Base-by-base conservation (phyloP, 352 stramenopile genomes). In the Globisporangium middletonii region DNA sequence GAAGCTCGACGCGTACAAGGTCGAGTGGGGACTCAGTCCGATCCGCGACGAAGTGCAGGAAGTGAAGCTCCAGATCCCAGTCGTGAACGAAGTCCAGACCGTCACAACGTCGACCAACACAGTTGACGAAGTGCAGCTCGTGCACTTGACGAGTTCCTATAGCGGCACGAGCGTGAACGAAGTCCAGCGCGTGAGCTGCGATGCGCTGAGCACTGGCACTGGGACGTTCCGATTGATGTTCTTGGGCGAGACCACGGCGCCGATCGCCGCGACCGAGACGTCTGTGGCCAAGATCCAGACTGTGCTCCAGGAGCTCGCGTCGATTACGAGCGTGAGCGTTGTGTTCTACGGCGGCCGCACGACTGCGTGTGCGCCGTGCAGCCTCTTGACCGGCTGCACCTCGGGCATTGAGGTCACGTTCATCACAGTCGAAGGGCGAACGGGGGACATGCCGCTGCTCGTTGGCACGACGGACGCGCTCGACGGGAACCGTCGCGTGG, bases 341-440 rank as follows among this genome's bases (percentile, higher is more conserved):
- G 60, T 60, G 12, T 96, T 95, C 58, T 69, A 69, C 41, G 63
- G 63, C 33, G 60, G 51, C 0, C 69, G 68, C 12, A 84, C 76
- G 0, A 88, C 71, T 26, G 89, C 86, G 13, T 97, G 88, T 63
- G 68, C 69, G 30, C 77, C 83, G 12, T 97, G 88, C 47, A 61
- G 71, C 55, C 57, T 67, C 12, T 38, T 51, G 1, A 50, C 67
- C 1, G 80, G 81, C 5, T 90, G 77, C 44, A 68, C 77, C 0
- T 75, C 76, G 18, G 86, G 86, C 11, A 89, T 98, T 42, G 79
- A 78, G 19, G 83, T 98, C 37, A 95, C 83, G 6, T 99, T 98
- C 65, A 59, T 70, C 5, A 83, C 69, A 0, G 83, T 98, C 9
- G 73, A 81, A 0, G 77, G 83, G 0, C 82, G 86, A 18, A 59